phyloP scores from a whole-genome alignment of 2,329 filamentous ascomycete species.

The Neonectria sp. region DNA sequence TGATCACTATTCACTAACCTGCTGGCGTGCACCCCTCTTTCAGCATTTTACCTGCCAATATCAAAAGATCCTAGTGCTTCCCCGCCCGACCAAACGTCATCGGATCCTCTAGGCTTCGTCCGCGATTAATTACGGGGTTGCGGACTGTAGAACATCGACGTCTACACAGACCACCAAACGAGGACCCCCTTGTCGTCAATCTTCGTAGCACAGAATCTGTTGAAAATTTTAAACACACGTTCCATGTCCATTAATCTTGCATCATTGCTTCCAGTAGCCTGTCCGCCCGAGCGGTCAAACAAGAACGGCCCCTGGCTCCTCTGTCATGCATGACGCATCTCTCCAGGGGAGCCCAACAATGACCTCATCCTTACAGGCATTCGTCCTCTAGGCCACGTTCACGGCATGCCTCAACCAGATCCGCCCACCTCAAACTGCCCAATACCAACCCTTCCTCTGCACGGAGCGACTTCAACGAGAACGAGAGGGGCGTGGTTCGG shows the following conservation, averaged over 20 bases:
- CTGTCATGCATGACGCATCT: slow-evolving; percentile 44
- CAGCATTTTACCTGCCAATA: too few relatives aligned
- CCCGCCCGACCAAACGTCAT: slow-evolving; percentile 4
- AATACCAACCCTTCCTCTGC: slow-evolving; percentile 12
- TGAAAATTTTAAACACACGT: neutral
- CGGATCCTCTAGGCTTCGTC: neutral
- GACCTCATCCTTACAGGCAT: slow-evolving; percentile 42
- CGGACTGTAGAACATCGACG: neutral
- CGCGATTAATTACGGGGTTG: slow-evolving; percentile 7
- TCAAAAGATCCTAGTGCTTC: neutral
- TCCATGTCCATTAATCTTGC: slow-evolving; percentile 10
- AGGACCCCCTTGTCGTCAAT: neutral
- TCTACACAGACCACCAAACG: neutral
- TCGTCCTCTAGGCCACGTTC: slow-evolving; percentile 34
- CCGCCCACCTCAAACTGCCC: slow-evolving; percentile 23
- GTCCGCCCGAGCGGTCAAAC: slow-evolving; percentile 25
- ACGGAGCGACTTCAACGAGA: slow-evolving; percentile 6
- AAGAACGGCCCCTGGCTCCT: slow-evolving; percentile 18
- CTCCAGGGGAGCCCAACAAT: slow-evolving; percentile 41
- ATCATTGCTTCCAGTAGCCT: slow-evolving; percentile 21
- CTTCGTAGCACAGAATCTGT: neutral
- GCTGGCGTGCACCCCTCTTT: neutral
- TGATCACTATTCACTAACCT: slow-evolving; percentile 12
- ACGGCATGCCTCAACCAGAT: slow-evolving; percentile 20
- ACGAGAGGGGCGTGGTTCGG: slow-evolving; percentile 20